These are phyloP conservation scores for Gnetum montanum DNA, from an alignment of 75 land plant genomes.

Conservation along the genomic window DNA sequence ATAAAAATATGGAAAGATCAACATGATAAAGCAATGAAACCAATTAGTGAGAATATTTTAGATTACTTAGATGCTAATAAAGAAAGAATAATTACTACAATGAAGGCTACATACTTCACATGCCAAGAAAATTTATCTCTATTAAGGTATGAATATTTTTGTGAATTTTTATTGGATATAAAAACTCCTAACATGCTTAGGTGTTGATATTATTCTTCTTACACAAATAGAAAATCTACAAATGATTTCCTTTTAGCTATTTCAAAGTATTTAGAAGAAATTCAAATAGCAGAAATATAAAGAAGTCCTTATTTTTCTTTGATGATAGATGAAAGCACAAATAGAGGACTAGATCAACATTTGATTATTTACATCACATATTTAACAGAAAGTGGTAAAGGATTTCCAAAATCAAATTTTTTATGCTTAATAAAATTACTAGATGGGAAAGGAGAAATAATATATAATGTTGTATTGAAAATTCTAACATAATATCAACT, in stretches of 20 bases:
- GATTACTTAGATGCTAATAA: not conserved
- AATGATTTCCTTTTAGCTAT: not conserved
- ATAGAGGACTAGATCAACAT: not conserved
- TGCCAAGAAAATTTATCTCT: constrained; percentile 1
- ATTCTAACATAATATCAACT: not conserved
- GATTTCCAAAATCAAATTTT: not conserved
- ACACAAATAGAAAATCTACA: not conserved
- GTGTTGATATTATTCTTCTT: not conserved
- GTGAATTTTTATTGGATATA: not conserved
- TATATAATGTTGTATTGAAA: not conserved
- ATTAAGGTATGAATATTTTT: not conserved
- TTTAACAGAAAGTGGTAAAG: not conserved
- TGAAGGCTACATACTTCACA: not conserved
- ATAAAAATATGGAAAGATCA: too few species aligned
- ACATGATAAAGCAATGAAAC: too few species aligned
- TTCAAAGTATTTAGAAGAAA: not conserved
- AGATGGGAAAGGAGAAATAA: not conserved
- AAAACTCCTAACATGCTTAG: not conserved
- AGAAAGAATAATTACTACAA: not conserved
- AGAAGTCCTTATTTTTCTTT: not conserved
- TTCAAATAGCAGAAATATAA: not conserved
- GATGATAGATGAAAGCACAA: not conserved
- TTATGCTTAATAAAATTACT: not conserved
- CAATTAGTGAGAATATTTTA: not conserved
- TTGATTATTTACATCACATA: not conserved